A percentile compares a stretch with the other conserved stretches of the same genome.
Conservation (phyloP, 768 basidiomycete species). For the Calocybe cyanea region DNA sequence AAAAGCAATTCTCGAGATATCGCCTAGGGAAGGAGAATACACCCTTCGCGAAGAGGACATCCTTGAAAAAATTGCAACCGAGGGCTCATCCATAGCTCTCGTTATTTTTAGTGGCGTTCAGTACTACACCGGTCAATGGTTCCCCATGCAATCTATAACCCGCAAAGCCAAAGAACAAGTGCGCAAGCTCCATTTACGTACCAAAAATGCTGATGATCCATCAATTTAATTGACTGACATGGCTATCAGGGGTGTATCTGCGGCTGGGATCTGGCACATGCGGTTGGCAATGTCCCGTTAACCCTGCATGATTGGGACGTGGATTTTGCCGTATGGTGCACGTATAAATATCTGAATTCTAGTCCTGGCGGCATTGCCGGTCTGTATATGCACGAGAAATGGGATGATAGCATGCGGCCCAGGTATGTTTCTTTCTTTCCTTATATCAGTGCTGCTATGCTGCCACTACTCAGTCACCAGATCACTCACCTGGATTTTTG, state of each 20-base stretch:
- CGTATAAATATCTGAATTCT: conserved; percentile 97
- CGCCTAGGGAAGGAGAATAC: conserved; percentile 81
- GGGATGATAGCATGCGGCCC: conserved; percentile 59
- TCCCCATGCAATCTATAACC: conserved; percentile 84
- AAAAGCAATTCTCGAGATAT: conserved; percentile 71
- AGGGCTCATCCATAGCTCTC: conserved; percentile 78
- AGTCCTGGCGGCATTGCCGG: conserved; percentile 98
- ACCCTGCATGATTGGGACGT: conserved; percentile 89
- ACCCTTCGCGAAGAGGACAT: conserved; percentile 88
- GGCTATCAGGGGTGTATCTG: conserved; percentile 78
- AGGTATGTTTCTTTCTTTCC: conserved; percentile 43
- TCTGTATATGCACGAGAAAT: conserved; percentile 82
- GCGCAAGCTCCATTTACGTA: conserved; percentile 14
- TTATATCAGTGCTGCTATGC: conserved; percentile 8
- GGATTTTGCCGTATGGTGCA: conserved; percentile 99
- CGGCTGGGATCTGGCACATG: conserved; percentile 97
- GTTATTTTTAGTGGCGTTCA: conserved; percentile 94
- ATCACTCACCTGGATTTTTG: conserved; percentile 5
- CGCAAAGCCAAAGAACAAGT: conserved; percentile 82
- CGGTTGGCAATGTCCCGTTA: conserved; percentile 88
- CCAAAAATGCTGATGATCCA: no score
- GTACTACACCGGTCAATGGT: conserved; percentile 96
- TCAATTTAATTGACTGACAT: conserved; percentile 8
- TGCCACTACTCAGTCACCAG: conserved; percentile 11
- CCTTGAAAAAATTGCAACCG: conserved; percentile 62